These are phyloP conservation scores for Tolypocladium pustulatum DNA, from an alignment of 2,329 filamentous ascomycete genomes.

Conservation along the genomic window DNA sequence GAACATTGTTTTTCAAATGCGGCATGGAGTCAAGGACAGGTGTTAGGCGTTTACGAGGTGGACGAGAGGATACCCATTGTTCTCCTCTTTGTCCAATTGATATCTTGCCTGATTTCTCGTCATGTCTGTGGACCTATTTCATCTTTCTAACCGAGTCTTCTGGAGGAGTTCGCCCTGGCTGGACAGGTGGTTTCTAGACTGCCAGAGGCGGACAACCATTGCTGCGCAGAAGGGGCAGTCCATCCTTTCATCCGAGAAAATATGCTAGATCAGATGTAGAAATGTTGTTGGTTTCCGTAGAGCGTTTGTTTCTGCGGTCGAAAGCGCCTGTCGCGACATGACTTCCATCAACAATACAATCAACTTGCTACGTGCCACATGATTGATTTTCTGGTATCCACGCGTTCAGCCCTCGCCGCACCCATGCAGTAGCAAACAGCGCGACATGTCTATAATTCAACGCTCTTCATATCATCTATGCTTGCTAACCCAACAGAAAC, in stretches of 20 bases:
- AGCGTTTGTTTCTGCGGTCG: neutral
- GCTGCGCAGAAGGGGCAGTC: neutral
- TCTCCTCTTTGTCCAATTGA: neutral
- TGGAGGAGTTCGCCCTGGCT: neutral
- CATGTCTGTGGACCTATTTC: neutral
- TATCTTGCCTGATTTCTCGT: neutral
- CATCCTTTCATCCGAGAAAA: neutral
- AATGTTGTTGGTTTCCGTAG: neutral
- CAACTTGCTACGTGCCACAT: neutral
- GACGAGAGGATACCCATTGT: neutral
- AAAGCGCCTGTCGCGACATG: neutral
- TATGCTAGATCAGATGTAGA: neutral
- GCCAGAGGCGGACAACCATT: neutral
- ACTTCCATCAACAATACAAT: neutral
- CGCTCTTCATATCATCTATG: neutral
- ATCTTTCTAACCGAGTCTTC: too few relatives aligned
- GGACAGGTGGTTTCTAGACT: neutral
- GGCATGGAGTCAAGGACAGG: neutral
- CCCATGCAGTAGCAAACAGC: neutral
- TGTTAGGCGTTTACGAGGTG: neutral
- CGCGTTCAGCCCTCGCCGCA: neutral
- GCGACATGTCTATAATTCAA: neutral
- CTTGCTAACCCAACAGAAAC: neutral
- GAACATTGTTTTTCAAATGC: neutral
- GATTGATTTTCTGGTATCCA: neutral